phyloP scores from a whole-genome alignment of 164 flowering plant genomes.

The Vitis cinerea region DNA sequence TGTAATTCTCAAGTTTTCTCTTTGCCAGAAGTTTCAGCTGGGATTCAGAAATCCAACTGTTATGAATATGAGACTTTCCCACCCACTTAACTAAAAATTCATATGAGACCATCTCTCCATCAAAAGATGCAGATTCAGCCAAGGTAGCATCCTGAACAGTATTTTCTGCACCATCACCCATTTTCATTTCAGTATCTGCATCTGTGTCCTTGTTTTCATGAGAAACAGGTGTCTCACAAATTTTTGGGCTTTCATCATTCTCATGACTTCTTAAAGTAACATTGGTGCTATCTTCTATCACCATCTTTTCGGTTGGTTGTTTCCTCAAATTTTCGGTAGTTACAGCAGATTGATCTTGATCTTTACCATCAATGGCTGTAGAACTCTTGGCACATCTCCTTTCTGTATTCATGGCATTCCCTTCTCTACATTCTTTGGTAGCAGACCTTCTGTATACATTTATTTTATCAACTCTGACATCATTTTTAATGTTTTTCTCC shows the following conservation, averaged over 20 bases:
- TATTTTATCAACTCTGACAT: constrained; percentile 27
- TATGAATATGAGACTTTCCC: constrained; percentile 87
- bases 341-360: constrained; percentile 28
- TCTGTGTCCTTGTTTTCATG: constrained; percentile 21
- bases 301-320: constrained; percentile 19
- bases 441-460: constrained; percentile 40
- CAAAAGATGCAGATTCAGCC: constrained; percentile 25
- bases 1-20: constrained; percentile 92
- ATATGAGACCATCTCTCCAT: constrained; percentile 24
- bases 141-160: constrained; percentile 21
- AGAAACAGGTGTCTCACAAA: constrained; percentile 15
- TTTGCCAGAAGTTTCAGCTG: constrained; percentile 79
- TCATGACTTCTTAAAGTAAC: constrained; percentile 17
- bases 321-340: constrained; percentile 23
- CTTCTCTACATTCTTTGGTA: constrained; percentile 35
- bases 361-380: constrained; percentile 12
- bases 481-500: constrained; percentile 25
- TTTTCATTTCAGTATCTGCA: constrained; percentile 19
- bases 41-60: constrained; percentile 85
- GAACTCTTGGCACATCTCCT: constrained; percentile 15
- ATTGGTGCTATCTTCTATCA: constrained; percentile 18
- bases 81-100: constrained; percentile 98
- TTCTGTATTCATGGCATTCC: constrained; percentile 24
- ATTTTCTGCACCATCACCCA: constrained; percentile 12
- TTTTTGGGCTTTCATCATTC: constrained; percentile 14